Evolutionary conservation across 1,284 basidiomycete species (phyloP).

Genomic region (Irpex lacteus): DNA sequence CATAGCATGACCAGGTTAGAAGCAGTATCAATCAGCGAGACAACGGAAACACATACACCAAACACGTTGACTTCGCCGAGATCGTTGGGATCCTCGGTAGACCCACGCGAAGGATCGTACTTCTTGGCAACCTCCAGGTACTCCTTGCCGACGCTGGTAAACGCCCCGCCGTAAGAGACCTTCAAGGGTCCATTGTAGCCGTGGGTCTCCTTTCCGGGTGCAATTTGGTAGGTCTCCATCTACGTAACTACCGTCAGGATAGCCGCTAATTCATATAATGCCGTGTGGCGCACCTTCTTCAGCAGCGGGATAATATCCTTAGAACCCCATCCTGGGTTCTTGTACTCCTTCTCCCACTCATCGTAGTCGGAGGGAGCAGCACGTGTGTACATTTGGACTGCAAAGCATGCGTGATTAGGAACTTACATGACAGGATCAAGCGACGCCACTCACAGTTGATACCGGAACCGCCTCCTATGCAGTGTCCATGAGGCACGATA

Average conservation of each 20-base stretch:
- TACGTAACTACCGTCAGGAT: not conserved
- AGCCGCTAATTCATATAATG: not conserved
- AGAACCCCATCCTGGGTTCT: slow-evolving; percentile 49
- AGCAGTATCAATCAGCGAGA: not conserved
- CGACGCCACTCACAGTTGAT: slow-evolving; percentile 42
- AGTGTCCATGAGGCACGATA: slow-evolving; percentile 38
- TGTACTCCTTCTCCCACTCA: slow-evolving; percentile 41
- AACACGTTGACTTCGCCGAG: slow-evolving; percentile 17
- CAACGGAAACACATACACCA: slow-evolving; percentile 5
- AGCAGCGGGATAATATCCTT: slow-evolving; percentile 43
- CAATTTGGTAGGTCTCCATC: slow-evolving; percentile 10
- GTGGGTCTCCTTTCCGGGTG: slow-evolving; percentile 15
- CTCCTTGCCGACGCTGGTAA: slow-evolving; percentile 13
- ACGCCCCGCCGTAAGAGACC: slow-evolving; percentile 15
- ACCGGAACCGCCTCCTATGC: slow-evolving; percentile 51
- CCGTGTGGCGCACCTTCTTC: slow-evolving; percentile 36
- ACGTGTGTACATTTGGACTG: slow-evolving; percentile 29
- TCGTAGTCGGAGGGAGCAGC: slow-evolving; percentile 50
- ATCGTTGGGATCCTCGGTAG: slow-evolving; percentile 16
- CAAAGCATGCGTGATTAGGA: not conserved
- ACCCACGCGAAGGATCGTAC: slow-evolving; percentile 15
- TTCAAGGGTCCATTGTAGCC: slow-evolving; percentile 19
- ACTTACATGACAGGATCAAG: slow-evolving; percentile 14
- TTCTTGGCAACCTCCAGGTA: slow-evolving; percentile 15
- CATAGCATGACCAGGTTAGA: not conserved